Conservation (phyloP, 495 filamentous ascomycete species). For the Penicilliopsis zonata region DNA sequence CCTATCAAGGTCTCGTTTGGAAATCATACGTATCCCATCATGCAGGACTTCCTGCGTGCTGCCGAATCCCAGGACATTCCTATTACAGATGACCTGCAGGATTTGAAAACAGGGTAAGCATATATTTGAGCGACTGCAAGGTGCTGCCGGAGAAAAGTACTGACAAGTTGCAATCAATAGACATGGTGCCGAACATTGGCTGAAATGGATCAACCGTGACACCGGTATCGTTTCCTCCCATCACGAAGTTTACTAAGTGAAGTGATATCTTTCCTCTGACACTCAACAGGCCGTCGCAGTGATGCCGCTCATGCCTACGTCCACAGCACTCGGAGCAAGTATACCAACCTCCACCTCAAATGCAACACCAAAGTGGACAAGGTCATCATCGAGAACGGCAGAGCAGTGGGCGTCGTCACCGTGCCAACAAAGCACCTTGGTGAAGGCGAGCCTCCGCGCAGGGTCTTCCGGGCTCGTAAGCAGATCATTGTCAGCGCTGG, state of each 20-base stretch:
- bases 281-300: constrained; percentile 27
- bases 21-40: constrained; percentile 60
- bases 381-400: constrained; percentile 59
- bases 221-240: constrained; percentile 20
- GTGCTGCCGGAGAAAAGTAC: constrained; percentile 1
- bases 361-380: constrained; percentile 78
- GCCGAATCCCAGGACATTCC: constrained; percentile 68
- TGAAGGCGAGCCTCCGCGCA: constrained; percentile 32
- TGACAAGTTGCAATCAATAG: constrained; percentile 5
- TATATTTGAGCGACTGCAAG: too few species aligned
- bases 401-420: constrained; percentile 49
- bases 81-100: constrained; percentile 55
- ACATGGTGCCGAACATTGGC: constrained; percentile 27
- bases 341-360: constrained; percentile 62
- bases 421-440: constrained; percentile 43
- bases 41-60: constrained; percentile 72
- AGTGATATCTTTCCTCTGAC: constrained; percentile 3
- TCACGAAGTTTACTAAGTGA: too few species aligned
- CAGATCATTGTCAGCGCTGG: constrained; percentile 70
- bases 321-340: constrained; percentile 51
- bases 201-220: constrained; percentile 63
- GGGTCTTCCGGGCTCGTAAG: constrained; percentile 59
- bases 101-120: constrained; percentile 51
- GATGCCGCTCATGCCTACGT: constrained; percentile 71
- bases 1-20: constrained; percentile 83